phyloP scores from a whole-genome alignment of 108 stramenopile genomes.

The Cylindrotheca fusiformis region DNA sequence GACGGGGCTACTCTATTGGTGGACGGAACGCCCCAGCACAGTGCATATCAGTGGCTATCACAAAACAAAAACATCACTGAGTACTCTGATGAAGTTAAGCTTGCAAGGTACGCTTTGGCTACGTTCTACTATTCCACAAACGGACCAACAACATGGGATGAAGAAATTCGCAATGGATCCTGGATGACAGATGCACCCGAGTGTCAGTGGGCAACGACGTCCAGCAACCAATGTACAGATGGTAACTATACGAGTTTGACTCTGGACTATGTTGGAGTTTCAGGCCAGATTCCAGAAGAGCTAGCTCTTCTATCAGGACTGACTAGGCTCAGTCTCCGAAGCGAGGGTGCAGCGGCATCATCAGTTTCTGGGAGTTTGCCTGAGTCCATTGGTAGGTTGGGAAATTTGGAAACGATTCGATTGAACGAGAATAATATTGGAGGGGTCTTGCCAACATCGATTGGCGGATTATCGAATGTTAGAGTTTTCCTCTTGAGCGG shows the following conservation, averaged over 20 bases:
- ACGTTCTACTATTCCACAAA: constrained; percentile 14
- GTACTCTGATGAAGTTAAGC: constrained; percentile 11
- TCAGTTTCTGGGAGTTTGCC: constrained; percentile 31
- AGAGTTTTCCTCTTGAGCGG: constrained; percentile 22
- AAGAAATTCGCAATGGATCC: neutral
- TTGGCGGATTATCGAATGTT: constrained; percentile 32
- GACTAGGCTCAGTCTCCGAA: neutral
- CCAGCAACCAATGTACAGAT: constrained; percentile 3
- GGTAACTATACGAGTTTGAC: neutral
- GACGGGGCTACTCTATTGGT: constrained; percentile 23
- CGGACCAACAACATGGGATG: constrained; percentile 1
- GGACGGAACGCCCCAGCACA: constrained; percentile 15
- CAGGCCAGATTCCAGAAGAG: neutral
- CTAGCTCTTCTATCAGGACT: constrained; percentile 3
- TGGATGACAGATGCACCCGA: constrained; percentile 6
- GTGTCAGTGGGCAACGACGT: constrained; percentile 2
- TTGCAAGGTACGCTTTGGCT: constrained; percentile 24
- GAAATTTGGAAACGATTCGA: constrained; percentile 31
- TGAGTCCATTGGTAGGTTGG: constrained; percentile 28
- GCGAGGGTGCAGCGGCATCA: constrained; percentile 1
- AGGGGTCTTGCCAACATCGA: constrained; percentile 35
- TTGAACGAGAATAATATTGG: constrained; percentile 18
- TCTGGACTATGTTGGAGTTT: constrained; percentile 1
- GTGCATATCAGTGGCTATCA: constrained; percentile 27
- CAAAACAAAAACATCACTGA: constrained; percentile 1